phyloP scores from a whole-genome alignment of 306 rosid species.

The Vigna hirtella region DNA sequence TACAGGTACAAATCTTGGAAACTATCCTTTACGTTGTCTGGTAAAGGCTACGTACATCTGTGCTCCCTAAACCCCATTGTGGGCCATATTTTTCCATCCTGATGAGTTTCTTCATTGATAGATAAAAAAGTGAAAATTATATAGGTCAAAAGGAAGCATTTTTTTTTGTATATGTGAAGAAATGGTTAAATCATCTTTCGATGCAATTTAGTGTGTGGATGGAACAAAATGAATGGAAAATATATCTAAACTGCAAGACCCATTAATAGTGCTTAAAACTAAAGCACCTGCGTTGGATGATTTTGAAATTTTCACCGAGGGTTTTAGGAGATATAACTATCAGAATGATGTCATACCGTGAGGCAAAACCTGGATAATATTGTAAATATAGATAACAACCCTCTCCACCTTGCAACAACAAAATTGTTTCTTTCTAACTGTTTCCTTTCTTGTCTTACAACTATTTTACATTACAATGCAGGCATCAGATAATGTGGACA shows the following conservation, averaged over 20 bases:
- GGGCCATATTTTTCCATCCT: not conserved
- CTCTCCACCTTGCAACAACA: too few relatives aligned
- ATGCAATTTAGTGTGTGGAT: not conserved
- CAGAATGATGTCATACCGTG: not conserved
- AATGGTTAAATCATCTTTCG: not conserved
- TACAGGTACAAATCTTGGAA: not conserved
- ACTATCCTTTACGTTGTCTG: not conserved
- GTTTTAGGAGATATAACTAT: slow-evolving; percentile 16
- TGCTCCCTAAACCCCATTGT: not conserved
- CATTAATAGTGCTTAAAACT: not conserved
- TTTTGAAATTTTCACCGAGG: not conserved
- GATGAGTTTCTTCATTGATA: too few relatives aligned
- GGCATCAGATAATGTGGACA: slow-evolving; percentile 71
- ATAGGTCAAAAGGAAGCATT: too few relatives aligned
- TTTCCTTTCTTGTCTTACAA: slow-evolving; percentile 20
- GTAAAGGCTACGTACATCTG: not conserved
- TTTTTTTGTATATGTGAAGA: not conserved
- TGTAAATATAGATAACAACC: not conserved
- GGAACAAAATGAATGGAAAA: not conserved
- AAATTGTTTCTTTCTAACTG: not conserved
- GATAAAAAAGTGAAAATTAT: too few relatives aligned
- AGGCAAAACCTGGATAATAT: not conserved
- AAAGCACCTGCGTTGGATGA: not conserved
- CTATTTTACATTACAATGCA: slow-evolving; percentile 45
- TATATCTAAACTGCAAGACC: not conserved